Evolutionary conservation across 176 grass and related monocot genomes (phyloP), one percentile per base, ranked within the genome.

Genomic region (Hsuehochloa calcarea): DNA sequence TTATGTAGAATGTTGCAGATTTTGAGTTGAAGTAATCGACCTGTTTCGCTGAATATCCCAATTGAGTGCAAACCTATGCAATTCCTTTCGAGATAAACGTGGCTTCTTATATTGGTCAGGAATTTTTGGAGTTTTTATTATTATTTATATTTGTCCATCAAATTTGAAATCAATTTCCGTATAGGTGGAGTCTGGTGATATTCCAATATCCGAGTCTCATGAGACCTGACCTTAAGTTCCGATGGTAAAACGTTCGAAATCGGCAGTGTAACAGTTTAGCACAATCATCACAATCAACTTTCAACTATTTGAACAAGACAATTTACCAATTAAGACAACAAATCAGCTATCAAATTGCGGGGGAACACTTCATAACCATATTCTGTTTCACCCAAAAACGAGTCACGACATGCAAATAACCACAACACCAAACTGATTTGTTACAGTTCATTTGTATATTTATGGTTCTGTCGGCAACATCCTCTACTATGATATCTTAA

Each of bases 401-500:
- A 74, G 47, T 10, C 15, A 31, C 22, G 4, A 26, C 37, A 65
- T 9, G 47, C 59, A 72, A 40, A 47, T 40, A 75, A 73, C 40
- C 16, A 19, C 40, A 59, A 11, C 61, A 73, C 16, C 55, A 64
- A 74, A 50, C 27, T n/a, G 41, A 66, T 27, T 51, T 49, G 61
- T 44, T 79, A 41, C 56, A 69, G 11, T 34, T 79, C 74, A 78
- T 52, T 34, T 74, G 47, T 83, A 68, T 80, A 74, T n/a, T 67
- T 74, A 61, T 27, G 41, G 40, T 80, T 52, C 14, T 65, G 10
- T 45, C 20, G 37, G 41, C n/a, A 71, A 19, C 55, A 88, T 64
- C 55, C 65, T 44, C 52, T 51, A 29, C n/a, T 62, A 25, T 62
- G 29, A 41, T 55, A 75, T 51, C 34, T 76, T 69, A 74, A 25